Conservation (phyloP, 192 early-diverging fungal genomes). For the Linderina pennispora region DNA sequence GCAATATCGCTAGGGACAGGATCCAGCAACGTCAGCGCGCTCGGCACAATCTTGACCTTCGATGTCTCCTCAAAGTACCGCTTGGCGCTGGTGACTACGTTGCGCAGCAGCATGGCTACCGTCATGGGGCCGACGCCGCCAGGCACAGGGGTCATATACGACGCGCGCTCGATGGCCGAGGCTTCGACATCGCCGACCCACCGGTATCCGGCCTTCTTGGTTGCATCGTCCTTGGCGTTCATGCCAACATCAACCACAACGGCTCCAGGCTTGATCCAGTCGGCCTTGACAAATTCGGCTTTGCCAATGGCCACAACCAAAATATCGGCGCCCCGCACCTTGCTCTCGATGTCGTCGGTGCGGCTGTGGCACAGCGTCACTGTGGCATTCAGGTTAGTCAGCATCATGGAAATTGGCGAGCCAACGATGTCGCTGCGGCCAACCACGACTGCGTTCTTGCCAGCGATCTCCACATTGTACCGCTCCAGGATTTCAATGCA, state of each 20-base stretch:
- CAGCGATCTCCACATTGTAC: conserved; percentile 61
- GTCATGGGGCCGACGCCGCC: conserved; percentile 99
- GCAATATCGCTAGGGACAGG: conserved; percentile 96
- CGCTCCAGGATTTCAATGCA: conserved; percentile 78
- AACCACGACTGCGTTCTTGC: conserved; percentile 90
- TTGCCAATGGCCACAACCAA: conserved; percentile 85
- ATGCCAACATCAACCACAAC: conserved; percentile 98
- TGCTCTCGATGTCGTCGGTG: conserved; percentile 66
- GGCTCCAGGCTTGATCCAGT: conserved; percentile 92
- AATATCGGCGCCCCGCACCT: conserved; percentile 83
- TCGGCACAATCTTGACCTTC: conserved; percentile 47
- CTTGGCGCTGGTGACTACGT: conserved; percentile 75
- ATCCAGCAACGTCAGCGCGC: conserved; percentile 56
- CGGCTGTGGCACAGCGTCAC: conserved; percentile 92
- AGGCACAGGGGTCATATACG: conserved; percentile 91
- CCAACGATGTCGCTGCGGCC: conserved; percentile 96
- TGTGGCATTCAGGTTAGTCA: conserved; percentile 79
- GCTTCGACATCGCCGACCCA: conserved; percentile 94
- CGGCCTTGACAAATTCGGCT: conserved; percentile 73
- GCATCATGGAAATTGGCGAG: conserved; percentile 75
- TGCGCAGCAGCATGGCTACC: conserved; percentile 94
- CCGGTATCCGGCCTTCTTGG: conserved; percentile 85
- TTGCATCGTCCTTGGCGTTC: conserved; percentile 78
- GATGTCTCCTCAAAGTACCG: conserved; percentile 56
- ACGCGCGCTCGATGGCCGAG: conserved; percentile 60